phyloP scores from a whole-genome alignment of 2,329 filamentous ascomycete species.

The Sporothrix protearum region DNA sequence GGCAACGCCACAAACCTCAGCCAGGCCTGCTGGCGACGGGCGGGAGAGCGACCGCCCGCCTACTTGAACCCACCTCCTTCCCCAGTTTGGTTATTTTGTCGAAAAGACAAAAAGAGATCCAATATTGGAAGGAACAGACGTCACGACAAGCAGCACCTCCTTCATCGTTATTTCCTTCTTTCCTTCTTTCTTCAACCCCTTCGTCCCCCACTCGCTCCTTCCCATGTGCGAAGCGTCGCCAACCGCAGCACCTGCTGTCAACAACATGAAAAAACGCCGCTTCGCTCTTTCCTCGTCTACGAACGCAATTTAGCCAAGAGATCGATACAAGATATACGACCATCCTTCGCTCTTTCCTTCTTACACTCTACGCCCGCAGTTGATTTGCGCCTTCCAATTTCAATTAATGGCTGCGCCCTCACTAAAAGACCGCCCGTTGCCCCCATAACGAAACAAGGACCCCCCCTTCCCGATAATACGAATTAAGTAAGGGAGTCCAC shows the following conservation, averaged over 20 bases:
- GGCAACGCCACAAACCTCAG: constrained; percentile 8
- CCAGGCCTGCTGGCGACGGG: neutral
- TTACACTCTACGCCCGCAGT: neutral
- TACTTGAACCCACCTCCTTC: constrained; percentile 20
- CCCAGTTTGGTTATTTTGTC: neutral
- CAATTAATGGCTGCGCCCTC: neutral
- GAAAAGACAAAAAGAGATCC: neutral
- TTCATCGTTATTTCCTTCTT: neutral
- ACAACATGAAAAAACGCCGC: constrained; percentile 21
- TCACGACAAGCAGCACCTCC: neutral
- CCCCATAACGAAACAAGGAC: constrained; percentile 18
- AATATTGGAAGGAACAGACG: constrained; percentile 3
- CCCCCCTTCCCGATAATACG: constrained; percentile 7
- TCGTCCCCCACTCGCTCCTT: neutral
- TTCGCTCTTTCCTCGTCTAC: constrained; percentile 14
- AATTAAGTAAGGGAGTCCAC: constrained; percentile 14
- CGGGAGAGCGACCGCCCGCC: constrained; percentile 4
- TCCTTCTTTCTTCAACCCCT: neutral
- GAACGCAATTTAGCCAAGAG: constrained; percentile 9
- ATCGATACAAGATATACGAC: neutral
- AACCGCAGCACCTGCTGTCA: neutral
- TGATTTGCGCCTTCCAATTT: constrained; percentile 17
- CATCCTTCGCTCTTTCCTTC: neutral
- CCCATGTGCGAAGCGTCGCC: neutral
- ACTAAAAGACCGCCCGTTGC: constrained; percentile 5